Percentiles rank a stretch among this genome's conserved stretches.
Evolutionary conservation across 116 monocot species (phyloP).

Genomic region (Trichopus zeylanicus): DNA sequence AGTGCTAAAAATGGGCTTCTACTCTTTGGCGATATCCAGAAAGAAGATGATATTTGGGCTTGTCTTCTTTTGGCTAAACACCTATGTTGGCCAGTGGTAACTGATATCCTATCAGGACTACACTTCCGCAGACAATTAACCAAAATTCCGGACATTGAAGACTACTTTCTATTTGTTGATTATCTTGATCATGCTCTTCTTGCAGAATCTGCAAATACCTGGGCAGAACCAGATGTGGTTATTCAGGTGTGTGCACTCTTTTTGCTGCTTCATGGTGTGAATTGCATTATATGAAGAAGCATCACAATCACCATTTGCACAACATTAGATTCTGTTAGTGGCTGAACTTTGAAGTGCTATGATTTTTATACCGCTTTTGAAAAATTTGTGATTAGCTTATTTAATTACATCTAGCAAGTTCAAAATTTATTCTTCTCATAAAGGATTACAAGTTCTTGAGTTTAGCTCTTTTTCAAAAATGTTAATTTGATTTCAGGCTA

Average conservation of each 20-base stretch:
- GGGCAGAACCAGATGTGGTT: conserved; percentile 67
- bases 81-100: conserved; percentile 75
- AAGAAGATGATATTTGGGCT: conserved; percentile 88
- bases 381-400: too few species aligned
- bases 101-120: conserved; percentile 81
- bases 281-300: background rate
- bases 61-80: conserved; percentile 56
- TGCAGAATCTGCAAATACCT: conserved; percentile 49
- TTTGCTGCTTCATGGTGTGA: background rate
- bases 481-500: too few species aligned
- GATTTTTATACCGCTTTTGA: background rate
- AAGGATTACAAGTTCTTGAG: too few species aligned
- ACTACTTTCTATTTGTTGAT: conserved; percentile 59
- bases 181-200: conserved; percentile 76
- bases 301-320: background rate
- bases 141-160: conserved; percentile 32
- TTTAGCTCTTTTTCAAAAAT: too few species aligned
- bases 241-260: conserved; percentile 51
- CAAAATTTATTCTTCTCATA: too few species aligned
- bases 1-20: conserved; percentile 53
- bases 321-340: background rate
- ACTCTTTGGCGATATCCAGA: conserved; percentile 58
- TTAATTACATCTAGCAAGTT: too few species aligned
- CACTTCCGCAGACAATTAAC: conserved; percentile 41
- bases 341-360: background rate